A percentile compares a stretch with the other conserved stretches of the same genome.
Evolutionary conservation across 345 rosid genomes (phyloP).

Genomic region (Citrus unshiu): DNA sequence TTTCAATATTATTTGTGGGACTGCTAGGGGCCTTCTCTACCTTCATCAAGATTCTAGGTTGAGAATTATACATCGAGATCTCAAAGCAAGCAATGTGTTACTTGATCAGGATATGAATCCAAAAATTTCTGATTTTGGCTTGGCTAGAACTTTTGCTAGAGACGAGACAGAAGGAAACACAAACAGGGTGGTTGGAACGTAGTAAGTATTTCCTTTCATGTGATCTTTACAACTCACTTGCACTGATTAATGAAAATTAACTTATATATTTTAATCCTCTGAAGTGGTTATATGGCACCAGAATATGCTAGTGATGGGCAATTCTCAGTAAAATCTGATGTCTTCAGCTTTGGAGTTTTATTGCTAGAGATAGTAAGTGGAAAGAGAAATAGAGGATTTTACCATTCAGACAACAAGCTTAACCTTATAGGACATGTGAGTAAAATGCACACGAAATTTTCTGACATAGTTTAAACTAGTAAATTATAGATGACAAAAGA

Average conservation of each 20-base stretch:
- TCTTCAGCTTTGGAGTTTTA: conserved; percentile 41
- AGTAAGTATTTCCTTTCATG: conserved; percentile 12
- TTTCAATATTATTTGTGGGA: conserved; percentile 28
- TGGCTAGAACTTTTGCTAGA: conserved; percentile 28
- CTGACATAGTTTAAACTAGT: neutral
- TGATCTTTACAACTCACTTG: neutral
- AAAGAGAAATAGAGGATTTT: conserved; percentile 28
- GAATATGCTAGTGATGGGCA: conserved; percentile 36
- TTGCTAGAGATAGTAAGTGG: conserved; percentile 38
- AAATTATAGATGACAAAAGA: neutral
- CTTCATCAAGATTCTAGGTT: conserved; percentile 42
- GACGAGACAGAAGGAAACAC: conserved; percentile 33
- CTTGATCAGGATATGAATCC: conserved; percentile 38
- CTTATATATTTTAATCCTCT: neutral
- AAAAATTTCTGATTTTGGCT: conserved; percentile 36
- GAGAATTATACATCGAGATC: conserved; percentile 38
- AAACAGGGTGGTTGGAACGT: conserved; percentile 25
- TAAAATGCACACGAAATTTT: neutral
- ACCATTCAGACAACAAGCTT: conserved; percentile 16
- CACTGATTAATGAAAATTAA: neutral
- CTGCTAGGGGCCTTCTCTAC: conserved; percentile 39
- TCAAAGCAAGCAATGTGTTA: conserved; percentile 36
- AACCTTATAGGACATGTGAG: conserved; percentile 31
- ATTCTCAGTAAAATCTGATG: conserved; percentile 41
- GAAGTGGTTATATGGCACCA: conserved; percentile 40